A percentile compares a stretch with the other conserved stretches of the same genome.
These are phyloP conservation scores for Zymoseptoria passerinii DNA, from an alignment of 2,329 filamentous ascomycete species.

Conservation along the genomic window DNA sequence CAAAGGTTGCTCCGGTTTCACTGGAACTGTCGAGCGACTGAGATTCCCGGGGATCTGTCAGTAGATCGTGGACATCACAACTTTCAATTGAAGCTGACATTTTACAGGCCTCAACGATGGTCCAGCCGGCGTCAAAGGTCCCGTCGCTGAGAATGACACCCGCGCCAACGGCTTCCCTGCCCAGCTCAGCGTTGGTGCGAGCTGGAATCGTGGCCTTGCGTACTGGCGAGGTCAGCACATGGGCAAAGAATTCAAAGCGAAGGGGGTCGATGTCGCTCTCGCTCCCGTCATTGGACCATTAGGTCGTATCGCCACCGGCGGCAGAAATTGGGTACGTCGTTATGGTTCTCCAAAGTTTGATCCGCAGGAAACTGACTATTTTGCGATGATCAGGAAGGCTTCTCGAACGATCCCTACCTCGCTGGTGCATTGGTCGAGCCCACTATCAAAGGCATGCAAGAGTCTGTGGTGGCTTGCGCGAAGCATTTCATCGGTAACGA, in stretches of 20 bases:
- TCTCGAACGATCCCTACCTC: conserved; percentile 23
- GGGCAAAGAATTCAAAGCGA: conserved; percentile 26
- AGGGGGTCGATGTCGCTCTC: conserved; percentile 24
- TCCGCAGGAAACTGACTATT: neutral
- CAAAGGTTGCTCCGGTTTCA: conserved; percentile 30
- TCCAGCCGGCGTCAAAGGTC: conserved; percentile 27
- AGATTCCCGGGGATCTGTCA: conserved; percentile 33
- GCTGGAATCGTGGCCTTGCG: conserved; percentile 32
- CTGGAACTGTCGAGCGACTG: conserved; percentile 30
- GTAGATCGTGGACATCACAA: neutral
- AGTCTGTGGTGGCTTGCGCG: conserved; percentile 34
- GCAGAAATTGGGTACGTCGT: conserved; percentile 22
- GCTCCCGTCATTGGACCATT: conserved; percentile 26
- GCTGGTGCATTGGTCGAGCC: conserved; percentile 19
- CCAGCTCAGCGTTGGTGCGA: conserved; percentile 30
- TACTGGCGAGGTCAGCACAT: conserved; percentile 28
- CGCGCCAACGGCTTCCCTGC: conserved; percentile 30
- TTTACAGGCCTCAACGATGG: neutral
- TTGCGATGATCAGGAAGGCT: conserved; percentile 9
- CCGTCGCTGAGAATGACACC: conserved; percentile 30
- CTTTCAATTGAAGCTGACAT: neutral
- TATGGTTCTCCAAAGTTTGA: neutral
- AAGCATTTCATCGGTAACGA: conserved; percentile 25
- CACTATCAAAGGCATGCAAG: conserved; percentile 23
- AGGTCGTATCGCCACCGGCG: conserved; percentile 21